Evolutionary conservation across 768 basidiomycete genomes (phyloP).

Genomic region (Bullera alba): DNA sequence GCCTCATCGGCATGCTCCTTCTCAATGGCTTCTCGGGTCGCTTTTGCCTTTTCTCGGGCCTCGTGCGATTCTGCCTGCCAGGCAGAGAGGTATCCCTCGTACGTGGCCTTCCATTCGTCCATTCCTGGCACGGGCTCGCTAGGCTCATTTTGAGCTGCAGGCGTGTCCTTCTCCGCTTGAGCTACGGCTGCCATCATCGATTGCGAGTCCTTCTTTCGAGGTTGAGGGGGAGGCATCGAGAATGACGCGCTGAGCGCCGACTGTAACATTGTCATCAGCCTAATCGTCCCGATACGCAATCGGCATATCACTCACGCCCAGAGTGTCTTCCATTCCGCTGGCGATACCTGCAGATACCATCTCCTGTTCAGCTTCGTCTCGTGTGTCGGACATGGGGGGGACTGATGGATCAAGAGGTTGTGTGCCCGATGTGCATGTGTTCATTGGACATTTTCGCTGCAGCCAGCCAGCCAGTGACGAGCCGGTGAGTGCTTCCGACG

Average conservation of each 20-base stretch:
- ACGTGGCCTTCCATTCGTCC: constrained; percentile 31
- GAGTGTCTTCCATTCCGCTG: constrained; percentile 48
- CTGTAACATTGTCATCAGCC: constrained; percentile 48
- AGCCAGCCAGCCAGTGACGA: too few relatives aligned
- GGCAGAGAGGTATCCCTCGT: constrained; percentile 19
- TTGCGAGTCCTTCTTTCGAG: neutral
- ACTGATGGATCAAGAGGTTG: neutral
- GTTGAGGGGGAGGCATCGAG: neutral
- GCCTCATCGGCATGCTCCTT: constrained; percentile 23
- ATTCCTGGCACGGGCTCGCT: constrained; percentile 23
- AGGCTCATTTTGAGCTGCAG: constrained; percentile 9
- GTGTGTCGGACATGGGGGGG: constrained; percentile 29
- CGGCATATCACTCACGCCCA: constrained; percentile 50
- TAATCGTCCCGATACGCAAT: constrained; percentile 43
- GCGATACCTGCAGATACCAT: constrained; percentile 20
- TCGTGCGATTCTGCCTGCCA: constrained; percentile 34
- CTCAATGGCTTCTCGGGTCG: constrained; percentile 29
- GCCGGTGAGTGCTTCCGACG: too few relatives aligned
- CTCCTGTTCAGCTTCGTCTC: constrained; percentile 30
- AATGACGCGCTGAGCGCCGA: constrained; percentile 2
- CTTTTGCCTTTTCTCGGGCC: constrained; percentile 35
- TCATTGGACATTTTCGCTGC: too few relatives aligned
- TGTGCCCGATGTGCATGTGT: neutral
- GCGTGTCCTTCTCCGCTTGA: constrained; percentile 49
- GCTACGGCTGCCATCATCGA: neutral